phyloP scores from a whole-genome alignment of 495 filamentous ascomycete species.

The Halenospora varia region DNA sequence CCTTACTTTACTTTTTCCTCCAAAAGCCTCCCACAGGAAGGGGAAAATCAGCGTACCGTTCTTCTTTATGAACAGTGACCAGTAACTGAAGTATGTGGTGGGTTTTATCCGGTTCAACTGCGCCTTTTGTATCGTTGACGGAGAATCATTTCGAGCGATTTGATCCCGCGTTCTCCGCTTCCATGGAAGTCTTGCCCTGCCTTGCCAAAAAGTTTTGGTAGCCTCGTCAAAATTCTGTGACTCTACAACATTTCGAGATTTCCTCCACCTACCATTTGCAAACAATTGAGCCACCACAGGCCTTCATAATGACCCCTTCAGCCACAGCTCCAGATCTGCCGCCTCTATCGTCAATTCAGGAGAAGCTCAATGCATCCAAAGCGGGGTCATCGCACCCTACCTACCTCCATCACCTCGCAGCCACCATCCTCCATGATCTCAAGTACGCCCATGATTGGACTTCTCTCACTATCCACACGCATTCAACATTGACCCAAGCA shows the following conservation, averaged over 20 bases:
- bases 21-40: neutral
- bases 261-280: neutral
- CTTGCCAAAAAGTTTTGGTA: neutral
- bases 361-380: slow-evolving; percentile 1
- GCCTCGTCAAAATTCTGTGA: neutral
- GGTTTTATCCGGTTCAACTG: no score
- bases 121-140: no score
- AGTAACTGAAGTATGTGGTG: no score
- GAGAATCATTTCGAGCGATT: no score
- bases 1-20: neutral
- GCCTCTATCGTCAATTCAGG: slow-evolving; percentile 11
- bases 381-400: slow-evolving; percentile 11
- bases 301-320: slow-evolving; percentile 18
- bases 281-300: no score
- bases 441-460: slow-evolving; percentile 88
- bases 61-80: no score
- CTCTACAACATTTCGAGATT: neutral
- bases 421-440: slow-evolving; percentile 74
- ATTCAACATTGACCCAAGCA: slow-evolving; percentile 31
- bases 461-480: slow-evolving; percentile 56
- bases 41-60: neutral
- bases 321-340: slow-evolving; percentile 4
- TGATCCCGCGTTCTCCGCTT: no score
- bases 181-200: neutral
- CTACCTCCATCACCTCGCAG: slow-evolving; percentile 45